phyloP scores from a whole-genome alignment of 2,329 filamentous ascomycete species.

The Xylaria sp. region DNA sequence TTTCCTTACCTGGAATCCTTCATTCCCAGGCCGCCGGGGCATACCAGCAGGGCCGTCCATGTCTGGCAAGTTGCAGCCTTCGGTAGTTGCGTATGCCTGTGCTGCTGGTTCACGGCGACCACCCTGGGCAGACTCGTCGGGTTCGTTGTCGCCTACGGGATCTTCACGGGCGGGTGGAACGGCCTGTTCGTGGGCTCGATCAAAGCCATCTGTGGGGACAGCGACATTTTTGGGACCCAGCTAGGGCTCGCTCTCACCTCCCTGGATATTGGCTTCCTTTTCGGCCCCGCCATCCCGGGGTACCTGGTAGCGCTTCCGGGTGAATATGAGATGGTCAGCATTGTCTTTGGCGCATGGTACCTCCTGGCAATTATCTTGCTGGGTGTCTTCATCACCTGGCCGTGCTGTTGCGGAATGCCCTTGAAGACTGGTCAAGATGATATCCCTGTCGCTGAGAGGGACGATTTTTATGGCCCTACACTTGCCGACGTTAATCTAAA shows the following conservation, averaged over 20 bases:
- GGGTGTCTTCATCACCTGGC: conserved; percentile 4
- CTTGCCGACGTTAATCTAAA: too few relatives aligned
- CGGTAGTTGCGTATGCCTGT: conserved; percentile 31
- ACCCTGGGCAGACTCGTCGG: conserved; percentile 29
- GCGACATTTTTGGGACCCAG: conserved; percentile 28
- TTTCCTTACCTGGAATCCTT: conserved; percentile 31
- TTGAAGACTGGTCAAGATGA: not conserved
- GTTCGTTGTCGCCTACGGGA: conserved; percentile 38
- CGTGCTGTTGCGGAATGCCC: not conserved
- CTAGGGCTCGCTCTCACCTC: conserved; percentile 29
- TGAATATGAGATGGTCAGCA: conserved; percentile 16
- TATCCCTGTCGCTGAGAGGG: not conserved
- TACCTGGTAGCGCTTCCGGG: conserved; percentile 8
- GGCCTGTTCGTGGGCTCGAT: conserved; percentile 34
- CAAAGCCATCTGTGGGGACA: conserved; percentile 4
- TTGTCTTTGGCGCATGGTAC: conserved; percentile 15
- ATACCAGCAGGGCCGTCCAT: not conserved
- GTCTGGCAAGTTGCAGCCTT: conserved; percentile 32
- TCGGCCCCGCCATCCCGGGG: conserved; percentile 23
- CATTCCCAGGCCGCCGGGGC: not conserved
- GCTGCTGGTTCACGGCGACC: conserved; percentile 34
- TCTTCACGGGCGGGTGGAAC: conserved; percentile 37
- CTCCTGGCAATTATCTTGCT: conserved; percentile 6
- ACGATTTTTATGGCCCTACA: too few relatives aligned
- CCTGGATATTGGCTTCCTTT: conserved; percentile 18